phyloP scores from a whole-genome alignment of 2,329 filamentous ascomycete genomes.

The Stachybotrys chlorohalonatus region DNA sequence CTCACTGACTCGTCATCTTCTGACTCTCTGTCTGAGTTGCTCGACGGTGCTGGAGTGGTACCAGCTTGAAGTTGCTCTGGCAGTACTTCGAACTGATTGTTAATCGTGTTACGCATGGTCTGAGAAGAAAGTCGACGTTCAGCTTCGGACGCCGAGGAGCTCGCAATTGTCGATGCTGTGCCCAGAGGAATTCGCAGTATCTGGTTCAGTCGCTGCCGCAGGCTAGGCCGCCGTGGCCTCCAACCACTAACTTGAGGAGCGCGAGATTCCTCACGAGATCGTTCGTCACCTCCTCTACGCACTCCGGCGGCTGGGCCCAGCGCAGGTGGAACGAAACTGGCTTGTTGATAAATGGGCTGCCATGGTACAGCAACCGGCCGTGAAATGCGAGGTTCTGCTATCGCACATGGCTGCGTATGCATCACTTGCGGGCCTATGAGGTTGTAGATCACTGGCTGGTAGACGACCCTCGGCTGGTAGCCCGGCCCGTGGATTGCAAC shows the following conservation, averaged over 20 bases:
- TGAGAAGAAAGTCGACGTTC: background rate
- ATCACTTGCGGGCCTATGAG: background rate
- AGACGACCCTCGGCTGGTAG: slow-evolving; percentile 3
- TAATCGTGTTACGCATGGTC: background rate
- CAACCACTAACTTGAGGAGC: background rate
- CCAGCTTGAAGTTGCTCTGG: background rate
- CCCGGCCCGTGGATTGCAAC: slow-evolving; percentile 7
- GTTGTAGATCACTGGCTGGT: slow-evolving; percentile 10
- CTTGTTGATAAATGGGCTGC: background rate
- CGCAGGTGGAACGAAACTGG: background rate
- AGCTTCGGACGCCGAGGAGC: slow-evolving; percentile 11
- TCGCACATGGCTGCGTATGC: slow-evolving; percentile 1
- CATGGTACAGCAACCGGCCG: background rate
- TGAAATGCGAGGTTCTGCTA: background rate
- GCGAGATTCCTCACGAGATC: background rate
- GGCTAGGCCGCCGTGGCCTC: slow-evolving; percentile 10
- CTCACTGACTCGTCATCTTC: background rate
- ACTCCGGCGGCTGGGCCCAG: background rate
- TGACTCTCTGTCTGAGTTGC: background rate
- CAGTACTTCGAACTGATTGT: background rate
- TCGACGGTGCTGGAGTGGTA: background rate
- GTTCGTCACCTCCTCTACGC: background rate
- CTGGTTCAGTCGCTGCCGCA: slow-evolving; percentile 16
- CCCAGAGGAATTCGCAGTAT: slow-evolving; percentile 20
- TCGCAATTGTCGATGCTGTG: slow-evolving; percentile 24